Conservation (phyloP, 371 early-diverging fungal genomes). For the Entomophthora muscae region DNA sequence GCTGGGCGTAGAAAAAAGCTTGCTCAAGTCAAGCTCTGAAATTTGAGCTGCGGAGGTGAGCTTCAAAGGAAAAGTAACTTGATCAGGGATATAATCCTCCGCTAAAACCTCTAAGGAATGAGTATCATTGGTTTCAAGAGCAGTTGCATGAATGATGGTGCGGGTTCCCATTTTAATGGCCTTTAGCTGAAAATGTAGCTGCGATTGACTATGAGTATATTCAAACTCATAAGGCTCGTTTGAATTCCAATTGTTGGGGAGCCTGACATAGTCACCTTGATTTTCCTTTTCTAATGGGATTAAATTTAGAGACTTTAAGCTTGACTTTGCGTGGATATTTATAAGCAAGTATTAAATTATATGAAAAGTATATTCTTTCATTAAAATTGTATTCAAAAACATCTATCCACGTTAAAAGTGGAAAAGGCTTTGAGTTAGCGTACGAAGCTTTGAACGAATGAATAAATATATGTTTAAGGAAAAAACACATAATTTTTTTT, state of each 20-base stretch:
- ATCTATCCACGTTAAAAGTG: too few relatives aligned
- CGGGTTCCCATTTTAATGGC: constrained; percentile 34
- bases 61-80: constrained; percentile 22
- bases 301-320: neutral
- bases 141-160: constrained; percentile 39
- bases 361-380: too few relatives aligned
- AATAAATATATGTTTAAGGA: neutral
- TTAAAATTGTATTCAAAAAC: too few relatives aligned
- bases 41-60: constrained; percentile 20
- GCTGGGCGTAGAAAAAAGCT: constrained; percentile 31
- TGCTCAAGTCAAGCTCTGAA: constrained; percentile 12
- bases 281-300: neutral
- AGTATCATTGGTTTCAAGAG: constrained; percentile 40
- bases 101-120: constrained; percentile 31
- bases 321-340: too few relatives aligned
- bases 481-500: neutral
- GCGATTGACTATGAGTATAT: constrained; percentile 44
- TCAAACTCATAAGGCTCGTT: constrained; percentile 28
- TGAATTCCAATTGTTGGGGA: constrained; percentile 11
- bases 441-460: too few relatives aligned
- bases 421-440: too few relatives aligned
- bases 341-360: too few relatives aligned
- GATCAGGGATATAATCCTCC: constrained; percentile 34
- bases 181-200: constrained; percentile 44
- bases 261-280: neutral